Base-by-base conservation (phyloP, 1,139 yeast species). In the Arxiozyma slooffiae region DNA sequence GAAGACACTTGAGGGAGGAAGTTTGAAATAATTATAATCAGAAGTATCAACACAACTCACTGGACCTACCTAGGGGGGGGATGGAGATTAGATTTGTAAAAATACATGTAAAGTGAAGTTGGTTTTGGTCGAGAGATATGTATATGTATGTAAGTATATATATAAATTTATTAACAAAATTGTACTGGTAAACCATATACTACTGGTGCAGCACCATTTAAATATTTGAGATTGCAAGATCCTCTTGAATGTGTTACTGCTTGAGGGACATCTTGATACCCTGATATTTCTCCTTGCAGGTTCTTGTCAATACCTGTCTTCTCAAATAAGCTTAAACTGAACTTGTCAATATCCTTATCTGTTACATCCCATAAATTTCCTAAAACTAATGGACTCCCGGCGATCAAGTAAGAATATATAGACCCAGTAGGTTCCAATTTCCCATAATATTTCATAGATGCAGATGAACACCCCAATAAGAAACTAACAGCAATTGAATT, bases 311-410 rank as follows among this genome's bases (percentile, higher is more conserved):
- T 67, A 0, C 90, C 89, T 80, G 89, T 81, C 52, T 73, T 71
- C 14, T 76, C 75, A 57, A 88, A 75, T 40, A 85, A 67, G 1
- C 77, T 70, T 14, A 74, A 55, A 44, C 89, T 84, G 60, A 89
- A 88, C 58, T 74, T 76, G 67, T 92, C 97, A 50, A 89, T 87
- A 64, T 92, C 98, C 60, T 86, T 89, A 66, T 92, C 98, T 0
- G 97, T 92, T 5, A 92, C 97, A 67, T 89, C 97, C 98, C 98
- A 92, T 56, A 92, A 69, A 61, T 88, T 89, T 0, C 88, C 96
- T 42, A 92, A 70, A 1, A 88, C 75, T 81, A 85, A 76, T 0
- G 95, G 94, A 46, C 88, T 79, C 0, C 95, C 95, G 36, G 92
- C 92, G 5, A 77, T 71, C 38, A 90, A 64, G 74, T 90, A 89